Percentiles rank a stretch among this genome's conserved stretches.
Conservation (phyloP, 345 rosid genomes). For the Populus pruinosa region DNA sequence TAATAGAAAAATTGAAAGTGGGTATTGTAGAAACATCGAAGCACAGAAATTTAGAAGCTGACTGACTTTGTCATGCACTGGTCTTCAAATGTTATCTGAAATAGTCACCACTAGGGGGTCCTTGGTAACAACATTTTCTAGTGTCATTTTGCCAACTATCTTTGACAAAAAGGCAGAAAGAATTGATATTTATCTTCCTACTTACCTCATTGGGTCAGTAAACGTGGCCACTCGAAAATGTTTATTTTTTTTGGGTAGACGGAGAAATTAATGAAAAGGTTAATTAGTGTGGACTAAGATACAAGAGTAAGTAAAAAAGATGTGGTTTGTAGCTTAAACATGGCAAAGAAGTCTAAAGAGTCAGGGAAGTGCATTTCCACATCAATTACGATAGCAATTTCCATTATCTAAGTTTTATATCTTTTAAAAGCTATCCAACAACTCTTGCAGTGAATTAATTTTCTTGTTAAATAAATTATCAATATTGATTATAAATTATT, state of each 20-base stretch:
- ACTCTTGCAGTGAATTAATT: too few species aligned
- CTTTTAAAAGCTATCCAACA: too few species aligned
- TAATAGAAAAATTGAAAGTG: neutral
- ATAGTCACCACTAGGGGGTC: conserved; percentile 2
- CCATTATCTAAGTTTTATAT: neutral
- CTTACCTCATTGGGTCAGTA: neutral
- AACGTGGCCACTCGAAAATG: conserved; percentile 9
- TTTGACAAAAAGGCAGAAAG: neutral
- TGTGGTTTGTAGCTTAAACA: neutral
- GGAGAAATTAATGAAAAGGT: neutral
- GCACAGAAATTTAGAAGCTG: neutral
- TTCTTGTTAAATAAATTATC: too few species aligned
- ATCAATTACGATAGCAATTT: neutral
- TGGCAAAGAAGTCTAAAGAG: neutral
- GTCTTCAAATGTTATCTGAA: neutral
- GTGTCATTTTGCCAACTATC: neutral
- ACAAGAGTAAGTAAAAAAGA: neutral
- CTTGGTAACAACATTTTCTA: neutral
- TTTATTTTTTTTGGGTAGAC: neutral
- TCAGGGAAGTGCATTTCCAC: conserved; percentile 3
- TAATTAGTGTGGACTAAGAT: neutral
- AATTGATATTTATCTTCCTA: neutral
- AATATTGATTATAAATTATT: too few species aligned
- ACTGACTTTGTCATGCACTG: neutral
- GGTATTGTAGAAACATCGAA: neutral